Conservation (phyloP, 192 early-diverging fungal genomes). For the Thamnidium elegans region DNA sequence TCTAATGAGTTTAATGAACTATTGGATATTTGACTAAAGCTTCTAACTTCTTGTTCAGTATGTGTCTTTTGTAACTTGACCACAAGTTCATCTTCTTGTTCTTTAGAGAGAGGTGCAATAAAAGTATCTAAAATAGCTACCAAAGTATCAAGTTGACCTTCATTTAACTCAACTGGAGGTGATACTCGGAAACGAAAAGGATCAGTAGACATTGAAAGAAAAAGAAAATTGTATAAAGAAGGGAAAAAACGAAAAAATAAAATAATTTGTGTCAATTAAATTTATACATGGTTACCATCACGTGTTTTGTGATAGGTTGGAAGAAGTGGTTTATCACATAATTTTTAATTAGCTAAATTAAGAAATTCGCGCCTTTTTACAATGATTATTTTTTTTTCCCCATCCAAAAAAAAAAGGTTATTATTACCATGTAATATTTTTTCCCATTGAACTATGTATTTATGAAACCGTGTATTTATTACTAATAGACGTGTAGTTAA, state of each 20-base stretch:
- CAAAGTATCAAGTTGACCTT: constrained; percentile 41
- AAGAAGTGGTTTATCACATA: no score
- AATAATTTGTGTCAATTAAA: no score
- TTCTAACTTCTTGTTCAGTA: constrained; percentile 20
- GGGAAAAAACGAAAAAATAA: neutral
- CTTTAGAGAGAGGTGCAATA: constrained; percentile 36
- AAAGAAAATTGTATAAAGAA: neutral
- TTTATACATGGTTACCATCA: no score
- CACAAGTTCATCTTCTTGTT: constrained; percentile 32
- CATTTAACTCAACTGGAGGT: neutral
- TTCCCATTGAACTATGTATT: no score
- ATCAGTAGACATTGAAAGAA: constrained; percentile 1
- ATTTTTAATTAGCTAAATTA: no score
- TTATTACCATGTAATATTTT: no score
- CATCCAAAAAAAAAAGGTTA: no score
- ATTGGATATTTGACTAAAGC: neutral
- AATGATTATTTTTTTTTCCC: no score
- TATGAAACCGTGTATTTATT: no score
- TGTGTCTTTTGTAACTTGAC: constrained; percentile 6
- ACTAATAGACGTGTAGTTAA: no score
- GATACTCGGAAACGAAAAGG: constrained; percentile 18
- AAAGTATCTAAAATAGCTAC: constrained; percentile 49
- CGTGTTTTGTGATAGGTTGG: no score
- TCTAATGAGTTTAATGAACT: neutral
- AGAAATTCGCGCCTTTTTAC: no score